Percentiles rank a stretch among this genome's conserved stretches.
Evolutionary conservation across 2,329 filamentous ascomycete species (phyloP).

Genomic region (Pseudogymnoascus pannorum): DNA sequence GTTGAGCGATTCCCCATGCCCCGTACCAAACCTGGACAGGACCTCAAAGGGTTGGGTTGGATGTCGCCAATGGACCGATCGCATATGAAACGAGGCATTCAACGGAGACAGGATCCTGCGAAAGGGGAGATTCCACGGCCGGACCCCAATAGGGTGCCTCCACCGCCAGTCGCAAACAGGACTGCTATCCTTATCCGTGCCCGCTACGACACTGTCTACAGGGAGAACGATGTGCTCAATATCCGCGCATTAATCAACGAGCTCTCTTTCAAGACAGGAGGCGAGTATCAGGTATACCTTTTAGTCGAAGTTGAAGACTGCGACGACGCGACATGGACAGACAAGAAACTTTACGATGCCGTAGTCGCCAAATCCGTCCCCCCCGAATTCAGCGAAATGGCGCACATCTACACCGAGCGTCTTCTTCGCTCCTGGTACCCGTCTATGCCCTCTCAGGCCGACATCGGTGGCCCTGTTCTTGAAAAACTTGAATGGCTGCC

Average conservation of each 20-base stretch:
- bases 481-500: slow-evolving; percentile 42
- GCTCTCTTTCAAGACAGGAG: slow-evolving; percentile 65
- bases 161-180: slow-evolving; percentile 27
- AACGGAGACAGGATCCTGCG: slow-evolving; percentile 10
- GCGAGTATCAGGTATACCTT: slow-evolving; percentile 73
- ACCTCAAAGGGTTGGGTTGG: slow-evolving; percentile 16
- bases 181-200: slow-evolving; percentile 71
- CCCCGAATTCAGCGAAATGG: slow-evolving; percentile 61
- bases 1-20: slow-evolving; percentile 46
- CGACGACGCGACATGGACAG: slow-evolving; percentile 50
- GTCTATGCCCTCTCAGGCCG: slow-evolving; percentile 47
- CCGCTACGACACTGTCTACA: slow-evolving; percentile 68
- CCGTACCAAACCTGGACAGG: not conserved
- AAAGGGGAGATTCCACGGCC: not conserved
- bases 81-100: not conserved
- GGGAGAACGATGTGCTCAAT: slow-evolving; percentile 69
- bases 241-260: slow-evolving; percentile 75
- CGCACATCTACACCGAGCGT: slow-evolving; percentile 65
- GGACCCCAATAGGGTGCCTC: slow-evolving; percentile 9
- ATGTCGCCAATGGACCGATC: slow-evolving; percentile 26
- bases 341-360: slow-evolving; percentile 49
- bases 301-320: slow-evolving; percentile 70
- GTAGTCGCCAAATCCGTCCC: slow-evolving; percentile 59
- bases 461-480: slow-evolving; percentile 27
- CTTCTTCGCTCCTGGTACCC: slow-evolving; percentile 74